A percentile compares a stretch with the other conserved stretches of the same genome.
Evolutionary conservation across 2,329 filamentous ascomycete species (phyloP).

Genomic region (Onygenales sp.): DNA sequence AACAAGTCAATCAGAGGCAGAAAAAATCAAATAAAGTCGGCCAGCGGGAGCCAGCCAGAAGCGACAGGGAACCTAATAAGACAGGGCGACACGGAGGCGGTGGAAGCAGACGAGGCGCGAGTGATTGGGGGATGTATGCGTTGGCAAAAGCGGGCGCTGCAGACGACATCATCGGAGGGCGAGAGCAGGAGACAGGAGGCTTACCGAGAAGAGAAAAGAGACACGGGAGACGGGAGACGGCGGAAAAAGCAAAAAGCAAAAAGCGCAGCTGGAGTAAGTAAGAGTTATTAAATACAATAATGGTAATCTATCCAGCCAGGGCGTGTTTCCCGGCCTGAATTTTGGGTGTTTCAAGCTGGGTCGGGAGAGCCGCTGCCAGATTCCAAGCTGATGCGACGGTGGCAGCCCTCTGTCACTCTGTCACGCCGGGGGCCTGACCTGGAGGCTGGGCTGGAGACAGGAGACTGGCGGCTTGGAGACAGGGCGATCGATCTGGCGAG

Average conservation of each 20-base stretch:
- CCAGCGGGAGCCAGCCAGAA: too few species aligned
- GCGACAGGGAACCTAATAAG: too few species aligned
- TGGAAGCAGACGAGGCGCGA: not conserved
- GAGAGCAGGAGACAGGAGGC: not conserved
- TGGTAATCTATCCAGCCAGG: not conserved
- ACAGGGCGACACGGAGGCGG: too few species aligned
- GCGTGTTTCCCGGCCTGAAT: not conserved
- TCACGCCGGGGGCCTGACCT: too few species aligned
- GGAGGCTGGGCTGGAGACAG: too few species aligned
- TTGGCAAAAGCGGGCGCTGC: slow-evolving; percentile 1
- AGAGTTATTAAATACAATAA: not conserved
- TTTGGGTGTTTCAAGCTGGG: not conserved
- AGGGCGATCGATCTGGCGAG: too few species aligned
- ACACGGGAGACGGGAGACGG: too few species aligned
- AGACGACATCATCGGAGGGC: not conserved
- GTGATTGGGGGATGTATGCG: not conserved
- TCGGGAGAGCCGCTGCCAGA: not conserved
- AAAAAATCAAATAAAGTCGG: too few species aligned
- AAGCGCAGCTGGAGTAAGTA: not conserved
- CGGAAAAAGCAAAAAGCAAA: not conserved
- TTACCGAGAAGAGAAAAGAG: not conserved
- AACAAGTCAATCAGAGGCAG: too few species aligned
- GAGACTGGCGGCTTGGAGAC: too few species aligned
- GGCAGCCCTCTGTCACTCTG: not conserved
- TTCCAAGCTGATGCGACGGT: not conserved